These are phyloP conservation scores for Breynia disticha DNA, from an alignment of 441 rosid genomes.

Conservation along the genomic window DNA sequence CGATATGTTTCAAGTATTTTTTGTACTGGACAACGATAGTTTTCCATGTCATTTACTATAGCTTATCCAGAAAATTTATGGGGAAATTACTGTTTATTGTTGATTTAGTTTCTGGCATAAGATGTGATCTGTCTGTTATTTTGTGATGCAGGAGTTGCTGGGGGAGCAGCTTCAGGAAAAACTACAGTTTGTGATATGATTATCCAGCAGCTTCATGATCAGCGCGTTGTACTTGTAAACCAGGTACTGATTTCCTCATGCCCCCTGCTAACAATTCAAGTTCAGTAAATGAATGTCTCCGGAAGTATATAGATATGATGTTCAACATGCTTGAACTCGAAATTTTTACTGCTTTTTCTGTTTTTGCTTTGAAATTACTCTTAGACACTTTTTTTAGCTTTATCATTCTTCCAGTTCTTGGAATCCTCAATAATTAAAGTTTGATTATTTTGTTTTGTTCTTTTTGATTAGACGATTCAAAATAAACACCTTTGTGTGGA, in stretches of 20 bases:
- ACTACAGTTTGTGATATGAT: slow-evolving; percentile 93
- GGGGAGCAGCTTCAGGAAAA: slow-evolving; percentile 87
- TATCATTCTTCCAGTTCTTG: no score
- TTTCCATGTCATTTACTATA: no score
- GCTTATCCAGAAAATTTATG: no score
- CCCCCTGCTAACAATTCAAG: not conserved
- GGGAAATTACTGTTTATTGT: no score
- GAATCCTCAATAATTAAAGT: not conserved
- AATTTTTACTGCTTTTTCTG: no score
- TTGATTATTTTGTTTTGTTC: not conserved
- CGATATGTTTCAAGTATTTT: no score
- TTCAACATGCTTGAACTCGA: not conserved
- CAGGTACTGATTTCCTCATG: slow-evolving; percentile 34
- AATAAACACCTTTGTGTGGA: slow-evolving; percentile 13
- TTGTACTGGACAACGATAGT: no score
- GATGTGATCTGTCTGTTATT: slow-evolving; percentile 8
- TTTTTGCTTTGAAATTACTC: no score
- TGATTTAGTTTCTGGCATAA: not conserved
- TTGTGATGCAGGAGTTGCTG: slow-evolving; percentile 59
- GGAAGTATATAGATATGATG: not conserved
- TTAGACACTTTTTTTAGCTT: no score
- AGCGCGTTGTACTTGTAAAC: slow-evolving; percentile 70
- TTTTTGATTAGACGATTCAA: not conserved
- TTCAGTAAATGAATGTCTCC: not conserved
- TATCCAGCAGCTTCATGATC: slow-evolving; percentile 75